Conservation (phyloP, 352 stramenopile species). For the Phytopythium ostracodes region DNA sequence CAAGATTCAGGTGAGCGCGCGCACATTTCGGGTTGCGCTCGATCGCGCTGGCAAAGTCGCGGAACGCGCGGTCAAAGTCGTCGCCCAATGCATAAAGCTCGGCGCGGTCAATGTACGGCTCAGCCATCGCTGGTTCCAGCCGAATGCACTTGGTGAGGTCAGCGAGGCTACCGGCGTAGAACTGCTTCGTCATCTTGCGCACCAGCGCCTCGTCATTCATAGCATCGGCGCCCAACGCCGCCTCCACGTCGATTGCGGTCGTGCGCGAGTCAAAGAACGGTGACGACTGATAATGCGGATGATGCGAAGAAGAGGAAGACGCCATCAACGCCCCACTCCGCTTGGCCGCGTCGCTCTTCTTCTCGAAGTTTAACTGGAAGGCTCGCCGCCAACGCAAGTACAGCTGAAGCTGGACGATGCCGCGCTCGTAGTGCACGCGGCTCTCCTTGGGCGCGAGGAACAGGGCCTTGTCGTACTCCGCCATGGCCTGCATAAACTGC, state of each 20-base stretch:
- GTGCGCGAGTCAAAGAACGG: slow-evolving; percentile 33
- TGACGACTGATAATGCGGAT: slow-evolving; percentile 15
- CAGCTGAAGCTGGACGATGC: slow-evolving; percentile 67
- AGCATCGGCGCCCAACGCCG: slow-evolving; percentile 27
- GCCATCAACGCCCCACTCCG: not conserved
- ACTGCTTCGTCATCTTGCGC: slow-evolving; percentile 46
- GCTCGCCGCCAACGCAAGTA: slow-evolving; percentile 58
- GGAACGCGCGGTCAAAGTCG: slow-evolving; percentile 59
- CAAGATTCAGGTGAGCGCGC: slow-evolving; percentile 53
- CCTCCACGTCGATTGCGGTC: slow-evolving; percentile 44
- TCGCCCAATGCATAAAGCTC: slow-evolving; percentile 60
- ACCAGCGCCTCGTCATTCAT: slow-evolving; percentile 49
- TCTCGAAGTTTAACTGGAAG: slow-evolving; percentile 43
- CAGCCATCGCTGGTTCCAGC: slow-evolving; percentile 42
- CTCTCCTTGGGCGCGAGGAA: slow-evolving; percentile 53
- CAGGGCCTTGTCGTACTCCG: slow-evolving; percentile 65
- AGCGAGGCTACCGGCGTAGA: slow-evolving; percentile 40
- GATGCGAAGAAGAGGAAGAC: slow-evolving; percentile 2
- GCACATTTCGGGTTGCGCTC: slow-evolving; percentile 43
- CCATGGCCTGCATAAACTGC: slow-evolving; percentile 38
- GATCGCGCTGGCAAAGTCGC: slow-evolving; percentile 50
- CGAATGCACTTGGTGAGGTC: slow-evolving; percentile 68
- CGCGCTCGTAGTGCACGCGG: slow-evolving; percentile 67
- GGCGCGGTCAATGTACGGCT: slow-evolving; percentile 64
- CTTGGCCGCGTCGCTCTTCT: slow-evolving; percentile 1